These are phyloP conservation scores for Lactifluus subvellereus DNA, from an alignment of 768 basidiomycete genomes.

Conservation along the genomic window DNA sequence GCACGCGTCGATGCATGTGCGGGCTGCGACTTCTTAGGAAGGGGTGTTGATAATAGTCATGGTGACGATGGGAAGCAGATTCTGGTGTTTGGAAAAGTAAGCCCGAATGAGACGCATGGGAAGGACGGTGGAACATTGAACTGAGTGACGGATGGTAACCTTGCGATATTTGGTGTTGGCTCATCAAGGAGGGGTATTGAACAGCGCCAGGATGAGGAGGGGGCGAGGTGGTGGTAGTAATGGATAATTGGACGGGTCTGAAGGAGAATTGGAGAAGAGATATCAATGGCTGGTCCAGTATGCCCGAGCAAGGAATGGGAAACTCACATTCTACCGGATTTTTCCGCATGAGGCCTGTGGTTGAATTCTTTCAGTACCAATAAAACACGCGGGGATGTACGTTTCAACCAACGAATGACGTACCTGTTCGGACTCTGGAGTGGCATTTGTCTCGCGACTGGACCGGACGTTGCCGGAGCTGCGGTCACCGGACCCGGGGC, in stretches of 20 bases:
- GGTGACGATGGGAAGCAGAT: constrained; percentile 23
- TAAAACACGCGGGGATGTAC: not conserved
- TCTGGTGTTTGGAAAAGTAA: constrained; percentile 22
- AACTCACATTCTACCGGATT: constrained; percentile 24
- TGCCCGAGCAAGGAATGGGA: not conserved
- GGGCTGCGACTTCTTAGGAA: constrained; percentile 21
- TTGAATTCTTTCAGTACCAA: constrained; percentile 44
- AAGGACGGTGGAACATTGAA: constrained; percentile 54
- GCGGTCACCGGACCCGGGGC: not conserved
- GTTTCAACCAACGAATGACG: constrained; percentile 2
- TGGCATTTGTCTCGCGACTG: constrained; percentile 39
- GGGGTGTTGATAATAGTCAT: constrained; percentile 22
- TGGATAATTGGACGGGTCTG: constrained; percentile 36
- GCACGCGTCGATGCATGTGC: constrained; percentile 16
- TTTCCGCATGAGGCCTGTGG: constrained; percentile 36
- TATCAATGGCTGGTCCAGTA: not conserved
- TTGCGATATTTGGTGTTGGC: constrained; percentile 68
- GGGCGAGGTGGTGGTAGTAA: constrained; percentile 70
- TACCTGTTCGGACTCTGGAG: constrained; percentile 51
- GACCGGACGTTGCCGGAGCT: constrained; percentile 4
- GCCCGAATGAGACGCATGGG: constrained; percentile 20
- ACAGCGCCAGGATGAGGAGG: constrained; percentile 44
- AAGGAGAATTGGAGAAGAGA: not conserved
- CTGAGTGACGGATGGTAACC: constrained; percentile 74
- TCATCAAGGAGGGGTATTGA: constrained; percentile 70